These are phyloP conservation scores for Pleurotus salmoneostramineus DNA, from an alignment of 768 basidiomycete species.

Conservation along the genomic window DNA sequence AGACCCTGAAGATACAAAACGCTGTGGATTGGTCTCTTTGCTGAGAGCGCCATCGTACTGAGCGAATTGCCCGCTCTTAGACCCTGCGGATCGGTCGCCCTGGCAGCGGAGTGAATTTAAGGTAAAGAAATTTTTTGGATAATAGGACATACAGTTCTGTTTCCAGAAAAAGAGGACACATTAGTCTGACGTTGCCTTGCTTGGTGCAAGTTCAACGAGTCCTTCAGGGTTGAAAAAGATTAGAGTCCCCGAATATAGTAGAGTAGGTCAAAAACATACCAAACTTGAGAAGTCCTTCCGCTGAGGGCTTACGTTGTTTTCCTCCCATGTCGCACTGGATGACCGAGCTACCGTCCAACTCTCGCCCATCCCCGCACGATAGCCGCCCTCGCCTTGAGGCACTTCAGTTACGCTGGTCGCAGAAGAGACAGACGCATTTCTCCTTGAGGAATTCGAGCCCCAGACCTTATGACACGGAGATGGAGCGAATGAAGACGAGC, in stretches of 20 bases:
- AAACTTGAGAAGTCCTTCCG: conserved; percentile 47
- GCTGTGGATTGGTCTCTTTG: conserved; percentile 34
- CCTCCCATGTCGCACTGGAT: conserved; percentile 59
- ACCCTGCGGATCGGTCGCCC: conserved; percentile 42
- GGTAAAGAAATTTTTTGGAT: conserved; percentile 5
- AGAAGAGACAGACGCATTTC: conserved; percentile 63
- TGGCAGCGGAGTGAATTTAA: conserved; percentile 20
- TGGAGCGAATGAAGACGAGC: conserved; percentile 8
- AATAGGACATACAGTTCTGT: conserved; percentile 33
- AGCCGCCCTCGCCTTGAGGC: conserved; percentile 40
- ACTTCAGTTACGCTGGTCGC: conserved; percentile 49
- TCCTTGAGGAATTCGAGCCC: conserved; percentile 45
- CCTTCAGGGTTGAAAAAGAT: conserved; percentile 23
- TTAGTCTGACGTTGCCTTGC: conserved; percentile 43
- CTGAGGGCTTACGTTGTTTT: conserved; percentile 40
- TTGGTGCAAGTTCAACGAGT: conserved; percentile 41
- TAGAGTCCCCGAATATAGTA: conserved; percentile 3
- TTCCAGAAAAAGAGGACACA: conserved; percentile 32
- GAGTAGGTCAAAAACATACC: conserved; percentile 30
- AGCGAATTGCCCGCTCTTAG: conserved; percentile 47
- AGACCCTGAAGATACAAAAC: conserved; percentile 26
- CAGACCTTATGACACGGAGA: conserved; percentile 45
- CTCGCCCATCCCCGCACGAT: conserved; percentile 44
- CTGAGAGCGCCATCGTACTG: conserved; percentile 46
- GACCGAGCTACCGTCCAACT: conserved; percentile 49